Evolutionary conservation across 768 basidiomycete species (phyloP), one percentile per base, ranked within the genome.

Genomic region (Boletus subparvulus): DNA sequence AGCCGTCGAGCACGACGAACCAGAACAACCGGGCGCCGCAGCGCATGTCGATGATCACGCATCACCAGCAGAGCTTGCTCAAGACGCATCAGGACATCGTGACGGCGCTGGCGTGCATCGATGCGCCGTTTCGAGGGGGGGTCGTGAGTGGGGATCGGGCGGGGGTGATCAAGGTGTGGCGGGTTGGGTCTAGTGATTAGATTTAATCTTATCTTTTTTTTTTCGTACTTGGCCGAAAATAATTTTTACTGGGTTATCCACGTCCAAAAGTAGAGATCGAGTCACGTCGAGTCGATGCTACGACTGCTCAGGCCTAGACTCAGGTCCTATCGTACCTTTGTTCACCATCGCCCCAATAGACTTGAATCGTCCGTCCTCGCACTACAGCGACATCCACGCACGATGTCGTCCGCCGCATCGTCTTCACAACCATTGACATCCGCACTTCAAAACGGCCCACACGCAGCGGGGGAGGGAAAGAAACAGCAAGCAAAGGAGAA

Each of bases 121-220:
- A 97, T 61, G 88, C 94, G 1, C 94, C 96, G 1, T 98, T 98
- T 74, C 82, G 91, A 52, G 94, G 93, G 26, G 91, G 93, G 2
- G 82, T 97, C 45, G 83, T 98, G n/a, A 94, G 89, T 60, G 96
- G 90, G 2, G 96, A 98, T 69, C 80, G 92, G 46, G 80, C 87
- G 21, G 97, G 97, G 4, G 86, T 87, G 19, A 81, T 98, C 61
- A 98, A 97, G 70, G 89, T 97, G 1, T 98, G 90, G 89, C 80
- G 86, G 55, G 82, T 90, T 21, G 90, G 91, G 21, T 66, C 75
- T 44, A 69, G 76, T 5, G 81, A 82, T 33, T 74, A 65, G 61
- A 53, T 17, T n/a, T 9, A 13, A 36, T 48, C 33, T 41, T 19
- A 30, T 33, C 26, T 49, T 36, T 50, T 35, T 47, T 52, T 26